Conservation (phyloP, 225 moss, liverwort and hornwort genomes). For the Physcomitrellopsis africana region DNA sequence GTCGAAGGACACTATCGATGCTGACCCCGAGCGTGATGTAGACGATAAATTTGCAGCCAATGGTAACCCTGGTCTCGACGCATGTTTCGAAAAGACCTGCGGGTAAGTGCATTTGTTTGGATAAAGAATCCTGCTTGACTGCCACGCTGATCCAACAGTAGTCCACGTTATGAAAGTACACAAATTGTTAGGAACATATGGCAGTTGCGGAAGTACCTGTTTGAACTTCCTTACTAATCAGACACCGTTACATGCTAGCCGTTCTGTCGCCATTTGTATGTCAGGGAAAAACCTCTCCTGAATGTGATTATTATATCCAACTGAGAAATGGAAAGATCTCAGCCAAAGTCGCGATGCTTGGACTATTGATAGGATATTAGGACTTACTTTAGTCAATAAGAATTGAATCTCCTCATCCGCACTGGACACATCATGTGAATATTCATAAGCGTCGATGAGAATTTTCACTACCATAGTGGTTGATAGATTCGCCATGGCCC, state of each 20-base stretch:
- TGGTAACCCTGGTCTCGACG: constrained; percentile 44
- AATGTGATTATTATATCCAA: too few species aligned
- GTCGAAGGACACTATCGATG: constrained; percentile 43
- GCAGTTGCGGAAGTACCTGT: too few species aligned
- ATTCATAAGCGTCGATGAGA: constrained; percentile 34
- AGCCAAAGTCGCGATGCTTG: too few species aligned
- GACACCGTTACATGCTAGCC: too few species aligned
- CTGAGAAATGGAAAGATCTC: too few species aligned
- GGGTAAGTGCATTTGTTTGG: constrained; percentile 40
- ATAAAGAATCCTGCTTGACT: constrained; percentile 39
- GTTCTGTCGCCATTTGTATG: too few species aligned
- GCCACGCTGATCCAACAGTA: constrained; percentile 32
- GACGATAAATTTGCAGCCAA: constrained; percentile 43
- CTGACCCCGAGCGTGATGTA: constrained; percentile 42
- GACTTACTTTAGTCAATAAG: constrained; percentile 30
- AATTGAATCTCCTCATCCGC: constrained; percentile 31
- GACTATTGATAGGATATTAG: neutral
- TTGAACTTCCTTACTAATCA: too few species aligned
- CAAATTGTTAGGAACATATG: neutral
- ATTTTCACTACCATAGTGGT: constrained; percentile 42
- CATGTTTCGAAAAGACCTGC: constrained; percentile 48
- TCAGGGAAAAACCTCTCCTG: too few species aligned
- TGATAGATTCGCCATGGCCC: constrained; percentile 27
- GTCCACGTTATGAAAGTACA: constrained; percentile 27
- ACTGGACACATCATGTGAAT: constrained; percentile 31